Conservation (phyloP, 192 early-diverging fungal genomes). For the Globomyces pollinis-pini region DNA sequence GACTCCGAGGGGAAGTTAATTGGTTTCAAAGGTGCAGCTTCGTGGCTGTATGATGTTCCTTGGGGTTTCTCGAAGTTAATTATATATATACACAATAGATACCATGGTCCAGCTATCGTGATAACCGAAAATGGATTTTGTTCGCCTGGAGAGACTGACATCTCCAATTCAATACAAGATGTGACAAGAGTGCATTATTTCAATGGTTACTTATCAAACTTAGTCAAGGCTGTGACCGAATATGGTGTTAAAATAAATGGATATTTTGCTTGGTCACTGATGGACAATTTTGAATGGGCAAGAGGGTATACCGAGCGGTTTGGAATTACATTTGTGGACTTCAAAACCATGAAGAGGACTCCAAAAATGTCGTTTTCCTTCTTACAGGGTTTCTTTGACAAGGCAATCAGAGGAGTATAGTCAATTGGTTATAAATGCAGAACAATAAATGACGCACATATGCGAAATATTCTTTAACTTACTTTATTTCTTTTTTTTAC, state of each 20-base stretch:
- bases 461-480: too few species aligned
- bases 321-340: slow-evolving; percentile 33
- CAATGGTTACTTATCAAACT: slow-evolving; percentile 16
- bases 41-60: slow-evolving; percentile 16
- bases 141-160: slow-evolving; percentile 5
- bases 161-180: slow-evolving; percentile 14
- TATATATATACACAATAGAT: slow-evolving; percentile 1
- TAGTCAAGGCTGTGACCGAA: slow-evolving; percentile 14
- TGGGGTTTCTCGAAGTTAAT: slow-evolving; percentile 16
- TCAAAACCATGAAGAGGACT: slow-evolving; percentile 21
- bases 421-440: too few species aligned
- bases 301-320: slow-evolving; percentile 22
- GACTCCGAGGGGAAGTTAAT: slow-evolving; percentile 13
- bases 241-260: slow-evolving; percentile 15
- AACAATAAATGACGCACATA: too few species aligned
- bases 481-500: too few species aligned
- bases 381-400: slow-evolving; percentile 12
- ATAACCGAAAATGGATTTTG: slow-evolving; percentile 21
- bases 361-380: slow-evolving; percentile 18
- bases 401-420: too few species aligned
- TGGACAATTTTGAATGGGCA: slow-evolving; percentile 41
- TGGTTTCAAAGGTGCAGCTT: neutral
- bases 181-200: slow-evolving; percentile 20
- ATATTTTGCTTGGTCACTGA: slow-evolving; percentile 30
- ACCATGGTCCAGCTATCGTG: slow-evolving; percentile 12